Evolutionary conservation across 1,284 basidiomycete species (phyloP), one percentile per base, ranked within the genome.

Genomic region (Coriolopsis trogii): DNA sequence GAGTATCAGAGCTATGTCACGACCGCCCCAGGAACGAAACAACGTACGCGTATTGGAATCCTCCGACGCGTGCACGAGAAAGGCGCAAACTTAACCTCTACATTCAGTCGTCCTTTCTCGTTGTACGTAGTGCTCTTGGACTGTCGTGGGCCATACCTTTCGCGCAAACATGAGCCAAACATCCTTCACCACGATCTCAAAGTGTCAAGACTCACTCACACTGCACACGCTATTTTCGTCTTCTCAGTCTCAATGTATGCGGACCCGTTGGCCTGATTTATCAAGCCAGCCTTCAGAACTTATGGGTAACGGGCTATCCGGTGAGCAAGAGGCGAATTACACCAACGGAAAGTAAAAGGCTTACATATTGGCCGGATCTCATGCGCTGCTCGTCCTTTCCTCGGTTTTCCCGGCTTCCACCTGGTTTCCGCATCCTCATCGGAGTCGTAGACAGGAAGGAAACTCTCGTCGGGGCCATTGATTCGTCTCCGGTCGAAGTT

Each of bases 21-120:
- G 15, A 37, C 12, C 39, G n/a, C n/a, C n/a, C n/a, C n/a, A n/a
- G n/a, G n/a, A 44, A 36, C 13, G 37, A 51, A 36, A 23, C 39
- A 30, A 70, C 87, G 73, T 69, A 96, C 96, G 58, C 92, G 87
- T 61, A 97, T 82, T 0, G 96, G 95, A 15, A 88, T 86, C 63
- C 88, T 79, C 55, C 96, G 78, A 24, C 78, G 77, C 24, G 76
- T 72, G 60, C 86, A 91, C 5, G 95, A 91, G 69, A 97, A 99
- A 0, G 97, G 96, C 1, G 96, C 84, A 67, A 96, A 98, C 71
- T 98, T 98, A 55, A 98, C 91, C 70, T 98, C 95, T 3, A 99
- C 91, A 56, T 95, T 98, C 50, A 99, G 73, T 52, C 84, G 84
- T 0, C 95, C 96, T 56, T 85, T 87, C 58, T 96, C 91, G 55